These are phyloP conservation scores for Xerocomus minutiporus DNA, from an alignment of 1,284 basidiomycete species.

Conservation along the genomic window DNA sequence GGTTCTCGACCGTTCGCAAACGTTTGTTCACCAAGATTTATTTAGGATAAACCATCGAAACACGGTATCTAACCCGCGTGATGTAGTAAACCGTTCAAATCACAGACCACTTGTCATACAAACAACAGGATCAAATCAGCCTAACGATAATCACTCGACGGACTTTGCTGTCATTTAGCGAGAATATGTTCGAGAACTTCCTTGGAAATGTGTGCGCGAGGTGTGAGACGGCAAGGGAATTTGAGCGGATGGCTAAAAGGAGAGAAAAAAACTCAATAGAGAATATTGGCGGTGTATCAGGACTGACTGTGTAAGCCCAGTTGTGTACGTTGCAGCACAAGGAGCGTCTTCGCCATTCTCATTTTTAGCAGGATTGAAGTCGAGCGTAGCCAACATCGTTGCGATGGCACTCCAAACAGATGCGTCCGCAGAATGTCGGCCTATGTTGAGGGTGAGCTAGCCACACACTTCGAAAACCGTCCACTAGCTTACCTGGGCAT, in stretches of 20 bases:
- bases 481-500: conserved; percentile 13
- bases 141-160: neutral
- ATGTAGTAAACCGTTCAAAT: neutral
- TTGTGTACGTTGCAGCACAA: neutral
- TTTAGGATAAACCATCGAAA: neutral
- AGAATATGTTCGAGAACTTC: neutral
- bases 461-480: neutral
- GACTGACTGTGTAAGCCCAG: conserved; percentile 3
- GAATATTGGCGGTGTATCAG: neutral
- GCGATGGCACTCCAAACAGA: conserved; percentile 2
- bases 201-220: neutral
- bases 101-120: neutral
- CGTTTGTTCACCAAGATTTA: no score
- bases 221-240: neutral
- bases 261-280: neutral
- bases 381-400: conserved; percentile 3
- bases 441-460: neutral
- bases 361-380: conserved; percentile 1
- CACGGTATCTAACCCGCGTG: neutral
- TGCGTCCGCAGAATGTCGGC: conserved; percentile 7
- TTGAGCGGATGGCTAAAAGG: neutral
- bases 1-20: no score
- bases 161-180: neutral
- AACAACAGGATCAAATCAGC: neutral
- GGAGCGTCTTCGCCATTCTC: neutral